These are phyloP conservation scores for Trichophyton simii DNA, from an alignment of 2,329 filamentous ascomycete species.

Conservation along the genomic window DNA sequence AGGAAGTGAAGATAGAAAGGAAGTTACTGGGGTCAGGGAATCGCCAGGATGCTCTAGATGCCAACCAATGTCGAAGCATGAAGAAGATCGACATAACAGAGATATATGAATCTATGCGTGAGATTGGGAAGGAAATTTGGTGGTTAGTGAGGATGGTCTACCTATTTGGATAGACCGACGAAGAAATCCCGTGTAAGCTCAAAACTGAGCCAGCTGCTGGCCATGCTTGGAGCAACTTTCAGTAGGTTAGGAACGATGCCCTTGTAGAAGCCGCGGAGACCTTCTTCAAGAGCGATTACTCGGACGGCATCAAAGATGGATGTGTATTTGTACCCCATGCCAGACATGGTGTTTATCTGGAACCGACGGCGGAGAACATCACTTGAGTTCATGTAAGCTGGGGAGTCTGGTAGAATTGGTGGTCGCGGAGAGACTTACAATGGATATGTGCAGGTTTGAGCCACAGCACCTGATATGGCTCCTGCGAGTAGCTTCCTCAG, in stretches of 20 bases:
- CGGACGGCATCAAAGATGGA: constrained; percentile 70
- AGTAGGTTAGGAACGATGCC: constrained; percentile 89
- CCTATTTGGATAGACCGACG: constrained; percentile 37
- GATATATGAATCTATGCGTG: not conserved
- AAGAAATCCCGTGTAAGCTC: constrained; percentile 86
- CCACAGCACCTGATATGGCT: constrained; percentile 87
- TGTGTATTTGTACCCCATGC: constrained; percentile 93
- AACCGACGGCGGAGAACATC: constrained; percentile 88
- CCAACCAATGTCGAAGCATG: not conserved
- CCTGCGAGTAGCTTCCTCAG: constrained; percentile 75
- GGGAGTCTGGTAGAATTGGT: not conserved
- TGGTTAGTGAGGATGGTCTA: not conserved
- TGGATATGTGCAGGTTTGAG: constrained; percentile 95
- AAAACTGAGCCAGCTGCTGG: constrained; percentile 94
- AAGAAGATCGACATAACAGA: not conserved
- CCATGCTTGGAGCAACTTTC: constrained; percentile 97
- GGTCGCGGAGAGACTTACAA: constrained; percentile 50
- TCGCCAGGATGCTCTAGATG: constrained; percentile 1
- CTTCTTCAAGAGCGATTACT: constrained; percentile 73
- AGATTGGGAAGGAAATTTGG: not conserved
- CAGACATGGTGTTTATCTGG: constrained; percentile 98
- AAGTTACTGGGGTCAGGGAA: not conserved
- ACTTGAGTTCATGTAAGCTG: constrained; percentile 34
- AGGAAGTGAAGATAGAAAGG: not conserved
- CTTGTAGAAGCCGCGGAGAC: constrained; percentile 78